Evolutionary conservation across 805 yeast genomes (phyloP).

Genomic region (Candida morakotiae): DNA sequence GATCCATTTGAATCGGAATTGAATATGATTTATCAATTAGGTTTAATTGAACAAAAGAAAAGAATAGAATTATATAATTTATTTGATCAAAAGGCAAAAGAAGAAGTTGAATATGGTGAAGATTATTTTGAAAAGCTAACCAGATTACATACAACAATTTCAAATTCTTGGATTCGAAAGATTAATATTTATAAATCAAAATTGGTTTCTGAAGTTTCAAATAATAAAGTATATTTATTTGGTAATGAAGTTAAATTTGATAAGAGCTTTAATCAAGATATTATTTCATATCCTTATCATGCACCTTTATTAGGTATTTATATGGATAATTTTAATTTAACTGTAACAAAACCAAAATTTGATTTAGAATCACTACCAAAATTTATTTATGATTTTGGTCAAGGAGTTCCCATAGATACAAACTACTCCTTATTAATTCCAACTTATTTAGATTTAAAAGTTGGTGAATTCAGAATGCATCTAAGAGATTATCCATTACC

Average conservation of each 20-base stretch:
- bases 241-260: slow-evolving; percentile 28
- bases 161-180: slow-evolving; percentile 69
- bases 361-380: slow-evolving; percentile 41
- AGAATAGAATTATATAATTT: slow-evolving; percentile 25
- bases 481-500: slow-evolving; percentile 87
- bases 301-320: slow-evolving; percentile 34
- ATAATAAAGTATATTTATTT: slow-evolving; percentile 29
- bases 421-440: slow-evolving; percentile 69
- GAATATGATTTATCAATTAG: slow-evolving; percentile 39
- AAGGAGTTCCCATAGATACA: slow-evolving; percentile 74
- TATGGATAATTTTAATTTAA: slow-evolving; percentile 23
- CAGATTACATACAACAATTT: slow-evolving; percentile 42
- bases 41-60: slow-evolving; percentile 36
- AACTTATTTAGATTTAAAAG: slow-evolving; percentile 47
- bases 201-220: slow-evolving; percentile 36
- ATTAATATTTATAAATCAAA: slow-evolving; percentile 43
- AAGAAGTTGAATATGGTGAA: slow-evolving; percentile 12
- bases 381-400: slow-evolving; percentile 71
- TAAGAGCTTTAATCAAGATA: slow-evolving; percentile 15
- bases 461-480: slow-evolving; percentile 64
- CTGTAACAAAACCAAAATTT: slow-evolving; percentile 24
- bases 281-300: slow-evolving; percentile 25
- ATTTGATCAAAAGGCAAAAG: slow-evolving; percentile 15
- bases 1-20: slow-evolving; percentile 41
- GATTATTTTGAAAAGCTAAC: slow-evolving; percentile 23